Percentiles rank a stretch among this genome's conserved stretches.
Evolutionary conservation across 768 basidiomycete genomes (phyloP).

Genomic region (Lactifluus echinatus): DNA sequence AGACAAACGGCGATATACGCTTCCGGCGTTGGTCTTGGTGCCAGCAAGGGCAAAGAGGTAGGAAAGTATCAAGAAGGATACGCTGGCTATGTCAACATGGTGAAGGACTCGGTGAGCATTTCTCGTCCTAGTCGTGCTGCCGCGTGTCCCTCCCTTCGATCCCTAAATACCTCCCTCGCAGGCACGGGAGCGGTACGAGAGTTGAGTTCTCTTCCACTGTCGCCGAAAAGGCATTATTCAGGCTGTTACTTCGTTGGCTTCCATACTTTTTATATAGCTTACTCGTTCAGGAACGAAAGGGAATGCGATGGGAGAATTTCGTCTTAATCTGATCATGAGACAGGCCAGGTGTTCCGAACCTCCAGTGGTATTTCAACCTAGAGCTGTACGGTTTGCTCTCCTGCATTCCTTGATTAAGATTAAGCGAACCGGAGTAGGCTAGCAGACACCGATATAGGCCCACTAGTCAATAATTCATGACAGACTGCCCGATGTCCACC

Average conservation of each 20-base stretch:
- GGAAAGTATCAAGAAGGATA: constrained; percentile 63
- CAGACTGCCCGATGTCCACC: too few relatives aligned
- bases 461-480: too few relatives aligned
- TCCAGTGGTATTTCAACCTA: background rate
- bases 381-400: too few relatives aligned
- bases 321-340: background rate
- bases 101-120: constrained; percentile 54
- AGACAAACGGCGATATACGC: constrained; percentile 83
- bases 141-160: background rate
- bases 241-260: background rate
- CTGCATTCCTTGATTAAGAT: too few relatives aligned
- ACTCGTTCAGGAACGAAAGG: background rate
- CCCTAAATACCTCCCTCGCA: background rate
- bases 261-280: constrained; percentile 7
- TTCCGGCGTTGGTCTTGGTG: constrained; percentile 85
- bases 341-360: background rate
- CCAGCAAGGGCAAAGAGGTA: constrained; percentile 80
- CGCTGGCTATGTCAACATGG: constrained; percentile 63
- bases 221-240: background rate
- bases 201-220: background rate
- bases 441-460: too few relatives aligned
- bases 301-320: background rate
- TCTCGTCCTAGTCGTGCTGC: background rate
- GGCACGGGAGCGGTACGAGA: constrained; percentile 24
- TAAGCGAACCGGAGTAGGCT: too few relatives aligned